These are phyloP conservation scores for Penicillium sclerotigenum DNA, from an alignment of 2,329 filamentous ascomycete species.

Conservation along the genomic window DNA sequence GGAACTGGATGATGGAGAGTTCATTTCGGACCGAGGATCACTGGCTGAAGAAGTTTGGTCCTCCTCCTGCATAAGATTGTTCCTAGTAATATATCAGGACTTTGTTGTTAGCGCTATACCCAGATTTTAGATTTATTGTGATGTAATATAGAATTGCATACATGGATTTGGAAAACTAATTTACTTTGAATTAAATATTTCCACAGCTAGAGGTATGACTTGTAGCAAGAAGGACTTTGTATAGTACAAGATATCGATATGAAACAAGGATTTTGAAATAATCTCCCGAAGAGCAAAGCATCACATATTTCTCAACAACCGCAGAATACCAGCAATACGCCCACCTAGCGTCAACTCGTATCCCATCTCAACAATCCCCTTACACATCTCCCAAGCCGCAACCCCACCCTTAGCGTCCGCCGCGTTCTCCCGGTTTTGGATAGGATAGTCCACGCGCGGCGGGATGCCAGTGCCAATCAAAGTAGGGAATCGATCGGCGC, in stretches of 20 bases:
- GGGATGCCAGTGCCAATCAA: conserved; percentile 73
- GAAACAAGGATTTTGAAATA: neutral
- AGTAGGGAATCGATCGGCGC: conserved; percentile 64
- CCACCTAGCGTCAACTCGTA: conserved; percentile 46
- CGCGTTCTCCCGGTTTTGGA: conserved; percentile 57
- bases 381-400: conserved; percentile 58
- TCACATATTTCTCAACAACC: conserved; percentile 41
- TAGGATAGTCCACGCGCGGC: conserved; percentile 74
- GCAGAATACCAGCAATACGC: conserved; percentile 37
- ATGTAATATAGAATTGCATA: neutral
- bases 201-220: neutral
- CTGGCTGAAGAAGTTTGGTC: conserved; percentile 12
- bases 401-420: conserved; percentile 49
- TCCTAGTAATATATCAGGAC: neutral
- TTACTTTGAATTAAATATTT: neutral
- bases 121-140: neutral
- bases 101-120: conserved; percentile 5
- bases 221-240: neutral
- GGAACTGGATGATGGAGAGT: conserved; percentile 28
- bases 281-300: neutral
- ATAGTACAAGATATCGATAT: neutral
- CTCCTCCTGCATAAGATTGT: neutral
- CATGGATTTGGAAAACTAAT: neutral
- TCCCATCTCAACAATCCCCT: conserved; percentile 46
- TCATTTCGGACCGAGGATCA: conserved; percentile 10